Percentiles rank a stretch among this genome's conserved stretches.
These are phyloP conservation scores for Russula foetens DNA, from an alignment of 768 basidiomycete genomes.

Conservation along the genomic window DNA sequence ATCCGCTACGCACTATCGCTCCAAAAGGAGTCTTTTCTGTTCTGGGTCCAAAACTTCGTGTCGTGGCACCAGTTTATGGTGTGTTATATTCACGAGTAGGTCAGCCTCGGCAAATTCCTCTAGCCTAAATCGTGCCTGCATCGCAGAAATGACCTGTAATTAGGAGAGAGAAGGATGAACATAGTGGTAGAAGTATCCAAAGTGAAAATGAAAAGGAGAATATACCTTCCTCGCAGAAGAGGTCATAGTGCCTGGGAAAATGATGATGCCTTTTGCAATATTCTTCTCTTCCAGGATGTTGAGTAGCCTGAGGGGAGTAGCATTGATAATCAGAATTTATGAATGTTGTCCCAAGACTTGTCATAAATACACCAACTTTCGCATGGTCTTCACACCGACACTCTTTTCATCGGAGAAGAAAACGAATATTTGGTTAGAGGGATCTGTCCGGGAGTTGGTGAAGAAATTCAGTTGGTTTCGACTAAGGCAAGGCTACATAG, in stretches of 20 bases:
- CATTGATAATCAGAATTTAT: neutral
- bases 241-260: conserved; percentile 95
- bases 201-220: neutral
- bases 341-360: neutral
- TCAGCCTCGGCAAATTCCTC: conserved; percentile 98
- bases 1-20: conserved; percentile 74
- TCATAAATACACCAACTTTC: conserved; percentile 57
- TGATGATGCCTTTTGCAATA: conserved; percentile 87
- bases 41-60: conserved; percentile 83
- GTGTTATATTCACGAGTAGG: conserved; percentile 93
- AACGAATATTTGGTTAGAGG: conserved; percentile 78
- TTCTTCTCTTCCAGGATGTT: conserved; percentile 85
- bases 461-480: conserved; percentile 87
- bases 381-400: conserved; percentile 96
- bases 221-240: conserved; percentile 89
- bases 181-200: neutral
- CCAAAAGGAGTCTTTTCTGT: conserved; percentile 79
- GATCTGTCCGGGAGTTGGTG: conserved; percentile 61
- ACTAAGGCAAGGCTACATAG: conserved; percentile 36
- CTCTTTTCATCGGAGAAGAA: conserved; percentile 95
- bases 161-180: neutral
- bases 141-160: conserved; percentile 79
- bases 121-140: conserved; percentile 77
- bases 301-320: conserved; percentile 55
- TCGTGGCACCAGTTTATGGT: conserved; percentile 89